Evolutionary conservation across 2,329 filamentous ascomycete genomes (phyloP), one percentile per base, ranked within the genome.

Genomic region (Thielaviopsis punctulata): DNA sequence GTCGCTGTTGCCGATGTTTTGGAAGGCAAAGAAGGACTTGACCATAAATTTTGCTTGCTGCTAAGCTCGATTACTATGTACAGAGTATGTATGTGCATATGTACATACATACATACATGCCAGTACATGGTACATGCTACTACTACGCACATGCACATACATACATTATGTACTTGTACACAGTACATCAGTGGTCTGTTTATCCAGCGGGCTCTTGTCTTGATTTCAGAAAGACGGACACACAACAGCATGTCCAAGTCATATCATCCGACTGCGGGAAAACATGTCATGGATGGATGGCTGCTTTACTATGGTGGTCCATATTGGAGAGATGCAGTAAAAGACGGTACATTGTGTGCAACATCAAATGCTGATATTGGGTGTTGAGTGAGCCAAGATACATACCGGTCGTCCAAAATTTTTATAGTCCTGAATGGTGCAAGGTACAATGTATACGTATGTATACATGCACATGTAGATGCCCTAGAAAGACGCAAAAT

Each of bases 1-100:
- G 45, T 54, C 45, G 48, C 44, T 48, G 13, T 27, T 36, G 15
- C 48, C 45, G 24, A 45, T 9, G 36, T 36, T 15, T 41, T 41
- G 15, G n/a, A 41, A 19, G 36, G 15, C 36, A 9, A 18, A 6
- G 36, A 41, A 39, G 36, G 36, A 41, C 36, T 41, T 41, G 36
- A 10, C 36, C 36, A 7, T 41, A n/a, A n/a, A n/a, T 41, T 19
- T 7, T 41, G 36, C 36, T 41, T 41, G 36, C 36, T 41, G 19
- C 25, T n/a, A n/a, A n/a, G n/a, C n/a, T n/a, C n/a, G n/a, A n/a
- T n/a, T n/a, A n/a, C n/a, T n/a, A n/a, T n/a, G n/a, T n/a, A n/a
- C n/a, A n/a, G n/a, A n/a, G n/a, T n/a, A n/a, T n/a, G n/a, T n/a
- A n/a, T n/a, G n/a, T n/a, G n/a, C n/a, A n/a, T n/a, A n/a, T n/a